Evolutionary conservation across 352 stramenopile species (phyloP).

Genomic region (Elongisporangium undulatum): DNA sequence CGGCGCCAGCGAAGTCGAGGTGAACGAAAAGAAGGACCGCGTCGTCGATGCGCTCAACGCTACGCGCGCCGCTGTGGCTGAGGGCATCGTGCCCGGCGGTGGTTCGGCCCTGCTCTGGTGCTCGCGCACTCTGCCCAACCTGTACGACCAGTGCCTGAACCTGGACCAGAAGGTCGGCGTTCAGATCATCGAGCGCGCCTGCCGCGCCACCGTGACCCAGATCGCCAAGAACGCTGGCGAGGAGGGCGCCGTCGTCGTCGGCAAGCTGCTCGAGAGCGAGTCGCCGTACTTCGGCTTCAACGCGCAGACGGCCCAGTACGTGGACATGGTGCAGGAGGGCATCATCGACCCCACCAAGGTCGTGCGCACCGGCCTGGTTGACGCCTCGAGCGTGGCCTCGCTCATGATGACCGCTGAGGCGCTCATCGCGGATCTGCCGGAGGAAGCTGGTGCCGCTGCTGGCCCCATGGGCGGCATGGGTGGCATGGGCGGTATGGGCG

Average conservation of each 20-base stretch:
- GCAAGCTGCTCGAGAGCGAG: constrained; percentile 97
- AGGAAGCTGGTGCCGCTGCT: constrained; percentile 61
- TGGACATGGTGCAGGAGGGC: constrained; percentile 97
- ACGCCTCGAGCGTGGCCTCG: constrained; percentile 97
- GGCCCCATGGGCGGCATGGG: constrained; percentile 78
- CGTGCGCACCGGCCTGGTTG: constrained; percentile 96
- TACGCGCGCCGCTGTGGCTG: constrained; percentile 97
- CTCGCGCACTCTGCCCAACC: constrained; percentile 87
- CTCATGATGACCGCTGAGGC: constrained; percentile 99
- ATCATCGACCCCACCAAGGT: constrained; percentile 99
- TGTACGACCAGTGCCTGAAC: constrained; percentile 90
- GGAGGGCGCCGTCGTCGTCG: constrained; percentile 98
- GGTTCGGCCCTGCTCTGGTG: constrained; percentile 97
- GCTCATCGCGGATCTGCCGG: constrained; percentile 96
- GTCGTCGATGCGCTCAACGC: constrained; percentile 99
- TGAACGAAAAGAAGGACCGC: constrained; percentile 99
- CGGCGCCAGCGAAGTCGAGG: constrained; percentile 97
- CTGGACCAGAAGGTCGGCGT: constrained; percentile 98
- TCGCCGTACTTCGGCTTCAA: constrained; percentile 95
- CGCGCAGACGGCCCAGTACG: constrained; percentile 96
- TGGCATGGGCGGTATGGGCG: constrained; percentile 76
- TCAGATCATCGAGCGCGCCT: constrained; percentile 96
- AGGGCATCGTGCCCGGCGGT: constrained; percentile 99
- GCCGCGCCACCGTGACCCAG: constrained; percentile 92
- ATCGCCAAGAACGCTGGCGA: constrained; percentile 99